A percentile compares a stretch with the other conserved stretches of the same genome.
phyloP scores from a whole-genome alignment of 306 rosid genomes.

The Rosa chinensis region DNA sequence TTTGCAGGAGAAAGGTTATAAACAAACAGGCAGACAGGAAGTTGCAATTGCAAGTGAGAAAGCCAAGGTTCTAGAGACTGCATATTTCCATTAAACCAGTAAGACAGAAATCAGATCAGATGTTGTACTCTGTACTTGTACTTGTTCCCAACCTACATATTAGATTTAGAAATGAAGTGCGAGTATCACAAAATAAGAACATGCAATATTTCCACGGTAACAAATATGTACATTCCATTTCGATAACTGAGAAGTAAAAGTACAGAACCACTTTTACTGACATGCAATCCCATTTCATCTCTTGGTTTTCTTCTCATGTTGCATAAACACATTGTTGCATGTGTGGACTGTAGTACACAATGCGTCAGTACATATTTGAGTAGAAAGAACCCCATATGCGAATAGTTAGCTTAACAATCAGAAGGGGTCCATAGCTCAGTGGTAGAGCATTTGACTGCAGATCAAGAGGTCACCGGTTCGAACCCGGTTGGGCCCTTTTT shows the following conservation, averaged over 20 bases:
- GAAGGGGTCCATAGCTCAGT: neutral
- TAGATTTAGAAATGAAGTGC: neutral
- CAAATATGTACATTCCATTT: neutral
- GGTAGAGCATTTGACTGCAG: slow-evolving; percentile 9
- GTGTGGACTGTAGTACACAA: neutral
- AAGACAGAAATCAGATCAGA: neutral
- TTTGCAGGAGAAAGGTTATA: slow-evolving; percentile 71
- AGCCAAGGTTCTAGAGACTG: slow-evolving; percentile 60
- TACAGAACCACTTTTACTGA: neutral
- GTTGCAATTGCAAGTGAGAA: slow-evolving; percentile 49
- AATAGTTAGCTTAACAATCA: neutral
- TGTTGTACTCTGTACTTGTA: neutral
- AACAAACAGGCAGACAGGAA: slow-evolving; percentile 53
- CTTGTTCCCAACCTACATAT: neutral
- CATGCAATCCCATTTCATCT: neutral
- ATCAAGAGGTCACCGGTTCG: slow-evolving; percentile 7
- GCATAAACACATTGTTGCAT: neutral
- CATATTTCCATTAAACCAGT: slow-evolving; percentile 46
- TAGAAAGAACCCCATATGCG: neutral
- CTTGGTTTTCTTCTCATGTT: neutral
- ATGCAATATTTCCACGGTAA: neutral
- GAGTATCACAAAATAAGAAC: neutral
- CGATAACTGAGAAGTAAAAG: neutral
- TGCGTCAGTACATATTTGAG: neutral
- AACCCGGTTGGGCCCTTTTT: neutral